These are phyloP conservation scores for Plasmodium berghei DNA, from an alignment of 169 alveolate genomes.

Conservation along the genomic window DNA sequence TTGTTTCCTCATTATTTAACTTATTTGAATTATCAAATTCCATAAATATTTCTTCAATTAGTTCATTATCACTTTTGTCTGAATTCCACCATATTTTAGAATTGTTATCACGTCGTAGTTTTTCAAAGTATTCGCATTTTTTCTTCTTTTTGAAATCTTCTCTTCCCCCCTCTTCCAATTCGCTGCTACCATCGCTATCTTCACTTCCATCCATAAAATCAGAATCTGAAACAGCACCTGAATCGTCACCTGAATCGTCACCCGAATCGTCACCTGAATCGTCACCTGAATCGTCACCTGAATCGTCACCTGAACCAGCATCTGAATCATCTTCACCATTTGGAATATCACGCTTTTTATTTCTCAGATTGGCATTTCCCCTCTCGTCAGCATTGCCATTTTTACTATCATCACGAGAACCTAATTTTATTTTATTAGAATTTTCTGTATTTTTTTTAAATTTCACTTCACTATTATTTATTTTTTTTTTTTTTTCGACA, in stretches of 20 bases:
- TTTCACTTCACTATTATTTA: neutral
- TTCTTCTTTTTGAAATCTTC: neutral
- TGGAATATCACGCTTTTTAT: neutral
- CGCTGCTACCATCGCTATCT: neutral
- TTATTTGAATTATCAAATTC: neutral
- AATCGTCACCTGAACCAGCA: neutral
- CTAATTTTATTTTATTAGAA: no score
- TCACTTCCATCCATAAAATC: neutral
- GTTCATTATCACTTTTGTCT: conserved; percentile 71
- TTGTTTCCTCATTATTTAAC: neutral
- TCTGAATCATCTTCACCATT: neutral
- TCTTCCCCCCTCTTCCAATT: neutral
- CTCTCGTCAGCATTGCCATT: no score
- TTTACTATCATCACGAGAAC: no score
- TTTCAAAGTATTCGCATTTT: neutral
- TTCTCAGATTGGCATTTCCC: neutral
- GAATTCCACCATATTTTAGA: conserved; percentile 8
- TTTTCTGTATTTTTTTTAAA: no score
- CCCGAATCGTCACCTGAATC: neutral
- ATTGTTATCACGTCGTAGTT: neutral
- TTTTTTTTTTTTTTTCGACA: neutral
- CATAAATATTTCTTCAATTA: conserved; percentile 25
- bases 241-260: neutral
- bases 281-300: neutral
- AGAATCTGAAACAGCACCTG: neutral